Evolutionary conservation across 805 yeast species (phyloP).

Genomic region (Barnettozyma sp.): DNA sequence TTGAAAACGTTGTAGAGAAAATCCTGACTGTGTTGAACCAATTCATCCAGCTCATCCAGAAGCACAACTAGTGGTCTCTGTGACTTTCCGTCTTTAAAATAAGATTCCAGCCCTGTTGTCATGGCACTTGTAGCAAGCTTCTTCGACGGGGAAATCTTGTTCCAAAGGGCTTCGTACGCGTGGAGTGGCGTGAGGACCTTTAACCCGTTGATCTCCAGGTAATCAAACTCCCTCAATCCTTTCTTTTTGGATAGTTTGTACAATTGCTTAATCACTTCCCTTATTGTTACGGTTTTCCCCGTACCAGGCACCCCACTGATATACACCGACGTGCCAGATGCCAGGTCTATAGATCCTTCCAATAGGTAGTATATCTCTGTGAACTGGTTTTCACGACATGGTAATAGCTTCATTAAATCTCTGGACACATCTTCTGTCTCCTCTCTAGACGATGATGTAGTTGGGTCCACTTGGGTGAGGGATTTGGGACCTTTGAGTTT

Average conservation of each 20-base stretch:
- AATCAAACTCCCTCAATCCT: conserved; percentile 50
- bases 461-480: conserved; percentile 5
- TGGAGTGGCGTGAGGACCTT: conserved; percentile 72
- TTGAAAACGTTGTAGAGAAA: conserved; percentile 95
- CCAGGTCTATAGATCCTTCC: conserved; percentile 62
- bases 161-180: conserved; percentile 82
- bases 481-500: conserved; percentile 24
- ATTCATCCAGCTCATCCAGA: conserved; percentile 90
- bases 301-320: conserved; percentile 98
- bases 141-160: conserved; percentile 50
- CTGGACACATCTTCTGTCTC: conserved; percentile 28
- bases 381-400: conserved; percentile 84
- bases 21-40: conserved; percentile 73
- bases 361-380: conserved; percentile 59
- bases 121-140: conserved; percentile 53
- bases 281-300: conserved; percentile 90
- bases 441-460: neutral
- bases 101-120: conserved; percentile 49
- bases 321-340: conserved; percentile 77
- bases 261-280: conserved; percentile 76
- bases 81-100: conserved; percentile 39
- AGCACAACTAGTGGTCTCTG: conserved; percentile 51
- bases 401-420: conserved; percentile 36
- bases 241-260: conserved; percentile 33
- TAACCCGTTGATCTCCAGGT: conserved; percentile 85